Evolutionary conservation across 73 alveolate genomes (phyloP).

Genomic region (Paramecium biaurelia): DNA sequence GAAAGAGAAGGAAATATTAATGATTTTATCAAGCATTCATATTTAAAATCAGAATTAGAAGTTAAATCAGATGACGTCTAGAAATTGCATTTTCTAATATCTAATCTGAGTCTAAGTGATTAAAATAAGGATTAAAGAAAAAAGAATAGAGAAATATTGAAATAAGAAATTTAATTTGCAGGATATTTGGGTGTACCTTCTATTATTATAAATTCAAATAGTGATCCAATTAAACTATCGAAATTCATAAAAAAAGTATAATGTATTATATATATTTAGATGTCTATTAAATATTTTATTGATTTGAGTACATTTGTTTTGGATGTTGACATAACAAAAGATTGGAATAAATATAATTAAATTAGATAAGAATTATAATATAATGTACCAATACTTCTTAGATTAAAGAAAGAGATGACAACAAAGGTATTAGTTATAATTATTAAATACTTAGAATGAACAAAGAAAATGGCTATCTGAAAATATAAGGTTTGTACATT

Average conservation of each 20-base stretch:
- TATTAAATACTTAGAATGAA: not conserved
- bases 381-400: not conserved
- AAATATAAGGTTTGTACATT: not conserved
- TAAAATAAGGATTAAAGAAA: not conserved
- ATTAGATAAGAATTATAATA: not conserved
- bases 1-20: constrained; percentile 26
- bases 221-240: not conserved
- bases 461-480: constrained; percentile 42
- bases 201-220: not conserved
- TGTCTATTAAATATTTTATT: not conserved
- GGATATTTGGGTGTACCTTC: constrained; percentile 46
- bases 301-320: not conserved
- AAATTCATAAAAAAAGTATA: not conserved
- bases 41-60: constrained; percentile 26
- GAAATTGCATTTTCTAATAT: not conserved
- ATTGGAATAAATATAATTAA: constrained; percentile 4
- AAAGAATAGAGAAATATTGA: not conserved
- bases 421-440: not conserved
- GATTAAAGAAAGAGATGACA: not conserved
- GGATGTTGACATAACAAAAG: not conserved
- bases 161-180: constrained; percentile 37
- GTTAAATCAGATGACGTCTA: not conserved
- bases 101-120: not conserved
- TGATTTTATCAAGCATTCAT: not conserved
- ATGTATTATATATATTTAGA: not conserved